Evolutionary conservation across 345 rosid genomes (phyloP).

Genomic region (Rhodomyrtus tomentosa): DNA sequence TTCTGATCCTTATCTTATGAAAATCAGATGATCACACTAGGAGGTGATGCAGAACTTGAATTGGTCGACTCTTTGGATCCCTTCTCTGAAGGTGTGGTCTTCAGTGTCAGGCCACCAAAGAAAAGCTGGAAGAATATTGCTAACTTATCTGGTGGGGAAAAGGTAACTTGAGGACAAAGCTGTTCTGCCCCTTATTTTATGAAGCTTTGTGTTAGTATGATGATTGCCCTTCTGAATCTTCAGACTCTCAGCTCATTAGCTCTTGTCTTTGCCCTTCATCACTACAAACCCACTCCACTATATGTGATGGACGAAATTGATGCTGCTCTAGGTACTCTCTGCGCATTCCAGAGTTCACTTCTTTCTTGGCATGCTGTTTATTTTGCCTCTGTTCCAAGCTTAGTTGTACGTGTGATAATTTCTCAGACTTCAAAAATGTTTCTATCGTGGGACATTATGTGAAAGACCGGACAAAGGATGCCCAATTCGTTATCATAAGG

Average conservation of each 20-base stretch:
- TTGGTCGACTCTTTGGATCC: constrained; percentile 96
- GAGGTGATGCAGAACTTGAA: constrained; percentile 98
- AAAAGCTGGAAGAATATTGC: constrained; percentile 99
- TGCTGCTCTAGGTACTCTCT: constrained; percentile 69
- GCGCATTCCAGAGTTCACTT: background rate
- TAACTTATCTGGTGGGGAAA: constrained; percentile 95
- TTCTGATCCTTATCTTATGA: background rate
- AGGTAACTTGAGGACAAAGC: constrained; percentile 27
- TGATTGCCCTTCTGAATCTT: background rate
- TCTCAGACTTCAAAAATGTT: constrained; percentile 90
- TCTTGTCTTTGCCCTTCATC: constrained; percentile 96
- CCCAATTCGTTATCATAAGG: constrained; percentile 97
- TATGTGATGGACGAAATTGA: constrained; percentile 99
- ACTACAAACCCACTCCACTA: constrained; percentile 97
- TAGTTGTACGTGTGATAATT: background rate
- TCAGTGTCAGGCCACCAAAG: constrained; percentile 97
- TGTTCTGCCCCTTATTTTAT: background rate
- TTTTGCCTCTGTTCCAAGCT: background rate
- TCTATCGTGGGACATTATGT: constrained; percentile 98
- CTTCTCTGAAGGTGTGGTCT: constrained; percentile 95
- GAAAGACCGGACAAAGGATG: constrained; percentile 91
- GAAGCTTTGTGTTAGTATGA: background rate
- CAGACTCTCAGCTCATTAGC: constrained; percentile 98
- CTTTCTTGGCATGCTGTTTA: background rate
- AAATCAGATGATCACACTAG: constrained; percentile 88